phyloP scores from a whole-genome alignment of 2,329 filamentous ascomycete genomes.

The Xylogone sp. region DNA sequence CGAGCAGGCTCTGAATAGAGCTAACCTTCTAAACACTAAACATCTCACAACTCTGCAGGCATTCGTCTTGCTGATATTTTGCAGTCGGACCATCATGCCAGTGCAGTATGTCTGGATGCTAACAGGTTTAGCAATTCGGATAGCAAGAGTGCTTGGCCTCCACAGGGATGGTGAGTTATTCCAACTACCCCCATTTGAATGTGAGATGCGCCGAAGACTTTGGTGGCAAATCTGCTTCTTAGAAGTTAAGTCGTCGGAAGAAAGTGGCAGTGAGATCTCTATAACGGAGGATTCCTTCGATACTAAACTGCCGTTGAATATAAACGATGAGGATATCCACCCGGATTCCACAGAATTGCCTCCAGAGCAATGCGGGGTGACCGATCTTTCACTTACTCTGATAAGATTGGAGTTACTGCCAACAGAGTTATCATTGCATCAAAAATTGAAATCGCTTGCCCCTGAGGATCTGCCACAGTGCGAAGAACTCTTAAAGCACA shows the following conservation, averaged over 20 bases:
- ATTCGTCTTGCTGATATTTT: conserved; percentile 40
- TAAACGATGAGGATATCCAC: conserved; percentile 17
- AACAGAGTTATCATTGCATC: not conserved
- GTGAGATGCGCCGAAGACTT: conserved; percentile 55
- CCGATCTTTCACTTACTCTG: conserved; percentile 1
- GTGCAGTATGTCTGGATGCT: conserved; percentile 1
- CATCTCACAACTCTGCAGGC: conserved; percentile 7
- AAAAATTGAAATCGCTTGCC: not conserved
- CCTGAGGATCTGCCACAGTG: not conserved
- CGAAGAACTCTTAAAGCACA: not conserved
- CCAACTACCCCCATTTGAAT: conserved; percentile 40
- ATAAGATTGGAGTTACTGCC: not conserved
- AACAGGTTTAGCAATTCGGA: conserved; percentile 3
- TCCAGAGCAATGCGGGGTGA: not conserved
- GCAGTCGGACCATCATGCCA: not conserved
- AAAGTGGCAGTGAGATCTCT: conserved; percentile 42
- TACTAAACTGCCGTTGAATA: conserved; percentile 25
- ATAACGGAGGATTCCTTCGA: conserved; percentile 6
- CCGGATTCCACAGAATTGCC: not conserved
- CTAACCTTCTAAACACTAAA: conserved; percentile 54
- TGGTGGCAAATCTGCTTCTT: conserved; percentile 58
- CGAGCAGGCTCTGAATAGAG: conserved; percentile 46
- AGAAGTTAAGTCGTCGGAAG: conserved; percentile 49
- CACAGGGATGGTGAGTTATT: conserved; percentile 36
- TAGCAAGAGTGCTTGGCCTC: conserved; percentile 37